Base-by-base conservation (phyloP, 495 filamentous ascomycete genomes). In the Trichoderma reesei region DNA sequence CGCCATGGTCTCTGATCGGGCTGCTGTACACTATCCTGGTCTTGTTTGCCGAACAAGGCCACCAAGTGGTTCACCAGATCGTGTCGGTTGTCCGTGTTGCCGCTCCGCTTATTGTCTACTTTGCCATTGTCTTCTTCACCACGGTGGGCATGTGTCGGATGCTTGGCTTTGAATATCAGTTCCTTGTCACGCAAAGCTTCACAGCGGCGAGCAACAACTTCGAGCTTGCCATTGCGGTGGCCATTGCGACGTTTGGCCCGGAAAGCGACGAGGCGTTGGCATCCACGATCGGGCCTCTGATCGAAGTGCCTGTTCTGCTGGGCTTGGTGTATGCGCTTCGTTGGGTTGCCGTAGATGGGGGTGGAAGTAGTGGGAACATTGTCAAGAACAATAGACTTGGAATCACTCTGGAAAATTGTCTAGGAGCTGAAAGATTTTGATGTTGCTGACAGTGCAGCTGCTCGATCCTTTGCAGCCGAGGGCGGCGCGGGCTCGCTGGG, bases 151-250 rank as follows among this genome's bases (percentile, higher is more conserved):
- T 83, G 8, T 76, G 83, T 6, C 74, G 82, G 61, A 76, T 72
- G 39, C 67, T 83, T n/a, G 89, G 90, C 0, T 92, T 93, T 68
- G 84, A 85, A 0, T 96, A 96, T 70, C 76, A 75, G 56, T 69
- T 92, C 3, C 82, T 83, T 1, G 81, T 83, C 11, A 96, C 92
- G 11, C 93, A 96, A 76, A 90, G 90, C 68, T 94, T 96, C 68
- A 96, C 92, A 0, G 92, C 92, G 5, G 93, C 92, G 3, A 96
- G 91, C 72, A 97, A 97, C 67, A 96, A 96, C 69, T 96, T 97
- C 69, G 92, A 96, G 78, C 74, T 96, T 18, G 92, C 92, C 0
- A 96, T 97, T 75, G 92, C 92, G 1, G 92, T 97, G 2, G 92
- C 90, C 3, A 86, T 96, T 5, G 90, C 91, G 3, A 86, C 87